These are phyloP conservation scores for Dryadomyces quercus-mongolicae DNA, from an alignment of 2,329 filamentous ascomycete species.

Conservation along the genomic window DNA sequence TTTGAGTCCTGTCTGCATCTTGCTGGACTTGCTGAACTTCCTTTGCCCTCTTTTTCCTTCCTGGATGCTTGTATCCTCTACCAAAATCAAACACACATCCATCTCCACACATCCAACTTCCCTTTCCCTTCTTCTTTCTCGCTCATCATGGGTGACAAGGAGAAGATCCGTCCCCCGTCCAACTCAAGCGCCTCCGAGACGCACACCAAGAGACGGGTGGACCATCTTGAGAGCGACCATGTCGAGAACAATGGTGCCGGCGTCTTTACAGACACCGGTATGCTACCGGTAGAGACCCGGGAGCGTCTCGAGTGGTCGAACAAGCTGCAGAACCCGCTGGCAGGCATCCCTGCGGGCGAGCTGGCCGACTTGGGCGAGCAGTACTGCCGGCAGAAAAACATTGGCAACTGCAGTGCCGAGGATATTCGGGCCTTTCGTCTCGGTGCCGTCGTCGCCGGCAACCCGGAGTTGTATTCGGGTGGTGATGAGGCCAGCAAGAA, in stretches of 20 bases:
- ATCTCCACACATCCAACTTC: no score
- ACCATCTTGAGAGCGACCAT: background rate
- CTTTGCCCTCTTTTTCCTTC: background rate
- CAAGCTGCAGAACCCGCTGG: slow-evolving; percentile 29
- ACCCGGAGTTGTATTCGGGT: slow-evolving; percentile 19
- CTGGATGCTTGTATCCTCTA: background rate
- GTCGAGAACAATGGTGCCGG: background rate
- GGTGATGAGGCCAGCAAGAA: background rate
- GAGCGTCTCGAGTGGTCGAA: background rate
- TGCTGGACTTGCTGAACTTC: no score
- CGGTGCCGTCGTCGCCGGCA: slow-evolving; percentile 45
- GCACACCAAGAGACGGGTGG: background rate
- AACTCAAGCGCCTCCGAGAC: background rate
- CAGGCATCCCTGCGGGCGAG: slow-evolving; percentile 27
- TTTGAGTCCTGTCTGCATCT: no score
- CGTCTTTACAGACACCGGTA: background rate
- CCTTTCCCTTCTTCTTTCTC: background rate
- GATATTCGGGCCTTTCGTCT: slow-evolving; percentile 41
- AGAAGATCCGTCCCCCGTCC: background rate
- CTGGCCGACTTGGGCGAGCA: slow-evolving; percentile 43
- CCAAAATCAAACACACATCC: background rate
- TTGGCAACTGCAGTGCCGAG: slow-evolving; percentile 32
- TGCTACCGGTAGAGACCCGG: background rate
- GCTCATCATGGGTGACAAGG: background rate
- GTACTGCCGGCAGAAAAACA: slow-evolving; percentile 41